phyloP scores from a whole-genome alignment of 176 grass and related monocot species.

The Pharus latifolius region DNA sequence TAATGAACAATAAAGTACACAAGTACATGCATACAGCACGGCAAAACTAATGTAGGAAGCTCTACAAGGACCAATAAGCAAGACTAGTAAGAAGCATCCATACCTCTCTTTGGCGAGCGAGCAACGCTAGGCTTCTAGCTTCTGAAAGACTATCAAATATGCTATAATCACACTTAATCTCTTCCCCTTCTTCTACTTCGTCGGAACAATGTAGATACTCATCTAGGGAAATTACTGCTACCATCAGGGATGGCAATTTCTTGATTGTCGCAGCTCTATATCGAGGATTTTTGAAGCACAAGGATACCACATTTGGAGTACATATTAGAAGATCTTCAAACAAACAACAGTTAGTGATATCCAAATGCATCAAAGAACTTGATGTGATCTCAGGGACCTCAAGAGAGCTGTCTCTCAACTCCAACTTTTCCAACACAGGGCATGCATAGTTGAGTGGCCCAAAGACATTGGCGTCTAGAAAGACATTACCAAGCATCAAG shows the following conservation, averaged over 20 bases:
- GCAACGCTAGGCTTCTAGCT: neutral
- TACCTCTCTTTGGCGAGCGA: neutral
- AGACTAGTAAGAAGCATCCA: neutral
- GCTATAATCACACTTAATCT: neutral
- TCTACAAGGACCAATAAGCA: too few species aligned
- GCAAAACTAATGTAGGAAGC: too few species aligned
- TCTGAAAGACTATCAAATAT: neutral
- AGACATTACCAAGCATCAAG: neutral
- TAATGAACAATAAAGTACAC: too few species aligned
- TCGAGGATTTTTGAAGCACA: neutral
- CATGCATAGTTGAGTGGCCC: neutral
- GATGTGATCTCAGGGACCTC: neutral
- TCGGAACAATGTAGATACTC: neutral
- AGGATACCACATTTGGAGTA: neutral
- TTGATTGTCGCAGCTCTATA: neutral
- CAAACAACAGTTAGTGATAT: neutral
- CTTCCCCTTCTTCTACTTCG: neutral
- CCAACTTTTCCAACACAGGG: neutral
- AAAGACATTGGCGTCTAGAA: neutral
- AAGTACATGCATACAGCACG: too few species aligned
- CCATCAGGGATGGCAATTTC: neutral
- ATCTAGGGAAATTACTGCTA: neutral
- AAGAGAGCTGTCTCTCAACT: neutral
- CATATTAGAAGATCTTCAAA: neutral
- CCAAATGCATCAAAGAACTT: neutral